Percentiles rank a stretch among this genome's conserved stretches.
Conservation (phyloP, 306 rosid species). For the Spatholobus suberectus region DNA sequence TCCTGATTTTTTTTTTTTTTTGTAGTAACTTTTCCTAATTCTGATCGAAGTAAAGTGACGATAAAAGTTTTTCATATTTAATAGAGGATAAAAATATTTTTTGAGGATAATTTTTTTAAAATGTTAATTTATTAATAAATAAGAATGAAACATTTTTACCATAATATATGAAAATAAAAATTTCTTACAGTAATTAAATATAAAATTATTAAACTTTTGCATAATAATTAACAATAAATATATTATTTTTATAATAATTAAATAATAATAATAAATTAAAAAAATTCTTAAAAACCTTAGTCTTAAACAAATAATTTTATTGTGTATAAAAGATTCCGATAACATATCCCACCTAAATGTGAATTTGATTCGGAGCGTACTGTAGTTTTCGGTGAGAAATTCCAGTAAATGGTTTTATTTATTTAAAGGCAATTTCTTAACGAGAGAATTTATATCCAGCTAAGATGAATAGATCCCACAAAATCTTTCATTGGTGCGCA, state of each 20-base stretch:
- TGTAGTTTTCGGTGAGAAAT: neutral
- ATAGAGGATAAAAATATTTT: neutral
- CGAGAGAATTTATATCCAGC: neutral
- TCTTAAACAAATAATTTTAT: neutral
- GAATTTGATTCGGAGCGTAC: neutral
- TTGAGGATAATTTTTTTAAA: neutral
- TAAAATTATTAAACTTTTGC: neutral
- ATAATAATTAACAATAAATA: neutral
- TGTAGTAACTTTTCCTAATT: too few relatives aligned
- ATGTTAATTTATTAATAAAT: neutral
- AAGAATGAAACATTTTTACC: neutral
- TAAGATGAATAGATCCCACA: slow-evolving; percentile 10
- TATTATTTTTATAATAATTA: neutral
- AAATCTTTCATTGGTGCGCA: neutral
- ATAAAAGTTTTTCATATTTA: too few relatives aligned
- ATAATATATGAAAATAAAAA: neutral
- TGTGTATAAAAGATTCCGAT: neutral
- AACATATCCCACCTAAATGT: too few relatives aligned
- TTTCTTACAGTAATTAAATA: neutral
- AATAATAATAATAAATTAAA: neutral
- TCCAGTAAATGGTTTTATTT: neutral
- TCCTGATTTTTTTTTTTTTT: too few relatives aligned
- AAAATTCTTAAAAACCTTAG: neutral
- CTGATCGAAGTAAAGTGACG: too few relatives aligned
- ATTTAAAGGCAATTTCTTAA: neutral